Percentiles rank a stretch among this genome's conserved stretches.
Evolutionary conservation across 768 basidiomycete species (phyloP).

Genomic region (Pholiota conissans): DNA sequence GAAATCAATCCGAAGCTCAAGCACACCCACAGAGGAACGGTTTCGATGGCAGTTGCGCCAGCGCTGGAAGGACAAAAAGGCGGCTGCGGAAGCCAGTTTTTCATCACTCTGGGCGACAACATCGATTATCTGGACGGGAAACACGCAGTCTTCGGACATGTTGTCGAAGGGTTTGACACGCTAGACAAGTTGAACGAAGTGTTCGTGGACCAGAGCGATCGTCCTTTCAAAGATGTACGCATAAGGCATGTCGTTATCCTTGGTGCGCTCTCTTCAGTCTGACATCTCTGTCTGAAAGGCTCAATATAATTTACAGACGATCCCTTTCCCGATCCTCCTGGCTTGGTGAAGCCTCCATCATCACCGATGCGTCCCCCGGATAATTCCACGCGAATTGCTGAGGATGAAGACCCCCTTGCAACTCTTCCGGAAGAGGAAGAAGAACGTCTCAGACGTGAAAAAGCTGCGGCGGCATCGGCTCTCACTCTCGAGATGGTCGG

Average conservation of each 20-base stretch:
- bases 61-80: constrained; percentile 57
- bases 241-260: constrained; percentile 96
- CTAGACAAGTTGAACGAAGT: constrained; percentile 92
- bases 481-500: constrained; percentile 99
- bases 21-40: constrained; percentile 81
- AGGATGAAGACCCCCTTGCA: constrained; percentile 89
- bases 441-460: constrained; percentile 77
- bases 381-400: constrained; percentile 85
- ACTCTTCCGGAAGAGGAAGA: constrained; percentile 85
- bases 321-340: constrained; percentile 87
- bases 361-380: constrained; percentile 85
- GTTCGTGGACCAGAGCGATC: constrained; percentile 82
- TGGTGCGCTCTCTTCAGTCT: constrained; percentile 45
- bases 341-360: constrained; percentile 67
- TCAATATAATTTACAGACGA: constrained; percentile 64
- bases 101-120: constrained; percentile 86
- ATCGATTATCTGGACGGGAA: constrained; percentile 94
- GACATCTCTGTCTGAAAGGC: constrained; percentile 8
- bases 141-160: constrained; percentile 93
- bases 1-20: constrained; percentile 81
- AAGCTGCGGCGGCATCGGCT: constrained; percentile 90
- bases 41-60: constrained; percentile 98
- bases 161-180: constrained; percentile 92
- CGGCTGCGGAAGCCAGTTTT: constrained; percentile 95
- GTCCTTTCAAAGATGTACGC: constrained; percentile 92